These are phyloP conservation scores for Tillandsia leiboldiana DNA, from an alignment of 176 grass and related monocot species.

Conservation along the genomic window DNA sequence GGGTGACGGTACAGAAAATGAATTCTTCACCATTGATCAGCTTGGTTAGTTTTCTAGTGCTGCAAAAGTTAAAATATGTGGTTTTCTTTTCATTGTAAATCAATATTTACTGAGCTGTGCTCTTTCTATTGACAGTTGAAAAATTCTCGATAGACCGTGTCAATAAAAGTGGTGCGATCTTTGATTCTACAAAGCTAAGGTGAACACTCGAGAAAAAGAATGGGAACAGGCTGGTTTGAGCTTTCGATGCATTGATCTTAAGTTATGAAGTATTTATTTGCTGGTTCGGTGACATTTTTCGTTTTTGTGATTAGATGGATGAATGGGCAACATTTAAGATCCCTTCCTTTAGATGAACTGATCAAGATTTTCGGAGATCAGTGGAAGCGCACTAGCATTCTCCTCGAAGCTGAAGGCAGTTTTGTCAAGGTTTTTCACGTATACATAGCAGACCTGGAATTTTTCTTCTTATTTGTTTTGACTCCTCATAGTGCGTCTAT, in stretches of 20 bases:
- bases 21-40: slow-evolving; percentile 81
- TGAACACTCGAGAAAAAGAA: slow-evolving; percentile 13
- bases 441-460: background rate
- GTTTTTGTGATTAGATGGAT: slow-evolving; percentile 61
- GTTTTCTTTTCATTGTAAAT: slow-evolving; percentile 2
- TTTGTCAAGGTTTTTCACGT: slow-evolving; percentile 48
- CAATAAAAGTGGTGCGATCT: slow-evolving; percentile 97
- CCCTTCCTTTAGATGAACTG: slow-evolving; percentile 60
- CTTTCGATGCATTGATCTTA: background rate
- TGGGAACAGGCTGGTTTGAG: background rate
- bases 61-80: background rate
- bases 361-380: slow-evolving; percentile 62
- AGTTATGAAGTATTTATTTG: background rate
- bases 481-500: no score
- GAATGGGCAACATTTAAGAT: slow-evolving; percentile 85
- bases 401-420: slow-evolving; percentile 58
- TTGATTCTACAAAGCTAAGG: slow-evolving; percentile 85
- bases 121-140: slow-evolving; percentile 38
- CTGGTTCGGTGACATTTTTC: no score
- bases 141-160: slow-evolving; percentile 91
- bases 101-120: background rate
- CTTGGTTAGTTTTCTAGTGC: slow-evolving; percentile 44
- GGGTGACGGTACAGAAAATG: slow-evolving; percentile 98
- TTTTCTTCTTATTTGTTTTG: background rate
- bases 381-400: slow-evolving; percentile 67